Conservation (phyloP, 495 filamentous ascomycete species). For the Collariella sp. region DNA sequence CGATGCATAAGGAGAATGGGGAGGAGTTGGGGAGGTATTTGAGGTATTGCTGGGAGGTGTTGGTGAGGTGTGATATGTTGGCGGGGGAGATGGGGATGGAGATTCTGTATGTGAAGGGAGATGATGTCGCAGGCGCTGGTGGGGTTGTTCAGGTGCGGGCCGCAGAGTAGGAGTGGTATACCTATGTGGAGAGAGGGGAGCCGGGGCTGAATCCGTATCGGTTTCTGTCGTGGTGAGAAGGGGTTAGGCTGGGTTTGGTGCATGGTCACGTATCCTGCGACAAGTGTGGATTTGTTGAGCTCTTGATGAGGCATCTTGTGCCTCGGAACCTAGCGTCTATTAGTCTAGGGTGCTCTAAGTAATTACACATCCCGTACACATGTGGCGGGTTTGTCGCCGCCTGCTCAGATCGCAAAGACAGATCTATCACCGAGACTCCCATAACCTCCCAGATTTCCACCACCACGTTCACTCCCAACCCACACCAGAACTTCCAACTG, state of each 20-base stretch:
- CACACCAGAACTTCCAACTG: not conserved
- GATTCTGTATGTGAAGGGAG: too few relatives aligned
- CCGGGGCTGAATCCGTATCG: too few relatives aligned
- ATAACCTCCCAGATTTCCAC: not conserved
- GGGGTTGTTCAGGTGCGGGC: too few relatives aligned
- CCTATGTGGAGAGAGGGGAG: too few relatives aligned
- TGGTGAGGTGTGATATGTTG: slow-evolving; percentile 1
- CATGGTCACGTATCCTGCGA: too few relatives aligned
- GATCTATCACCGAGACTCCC: not conserved
- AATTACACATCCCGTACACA: slow-evolving; percentile 15
- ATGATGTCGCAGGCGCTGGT: too few relatives aligned
- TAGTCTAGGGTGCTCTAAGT: slow-evolving; percentile 22
- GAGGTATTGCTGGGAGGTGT: not conserved
- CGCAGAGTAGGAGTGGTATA: too few relatives aligned
- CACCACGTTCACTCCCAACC: not conserved
- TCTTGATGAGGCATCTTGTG: slow-evolving; percentile 29
- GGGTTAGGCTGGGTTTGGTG: too few relatives aligned
- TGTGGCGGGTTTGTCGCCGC: not conserved
- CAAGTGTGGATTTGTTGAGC: too few relatives aligned
- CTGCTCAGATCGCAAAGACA: not conserved
- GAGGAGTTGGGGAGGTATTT: not conserved
- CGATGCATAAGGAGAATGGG: too few relatives aligned
- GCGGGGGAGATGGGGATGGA: not conserved
- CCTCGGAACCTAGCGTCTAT: slow-evolving; percentile 29
- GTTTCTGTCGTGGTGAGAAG: too few relatives aligned